These are phyloP conservation scores for Russula earlei DNA, from an alignment of 768 basidiomycete species.

Conservation along the genomic window DNA sequence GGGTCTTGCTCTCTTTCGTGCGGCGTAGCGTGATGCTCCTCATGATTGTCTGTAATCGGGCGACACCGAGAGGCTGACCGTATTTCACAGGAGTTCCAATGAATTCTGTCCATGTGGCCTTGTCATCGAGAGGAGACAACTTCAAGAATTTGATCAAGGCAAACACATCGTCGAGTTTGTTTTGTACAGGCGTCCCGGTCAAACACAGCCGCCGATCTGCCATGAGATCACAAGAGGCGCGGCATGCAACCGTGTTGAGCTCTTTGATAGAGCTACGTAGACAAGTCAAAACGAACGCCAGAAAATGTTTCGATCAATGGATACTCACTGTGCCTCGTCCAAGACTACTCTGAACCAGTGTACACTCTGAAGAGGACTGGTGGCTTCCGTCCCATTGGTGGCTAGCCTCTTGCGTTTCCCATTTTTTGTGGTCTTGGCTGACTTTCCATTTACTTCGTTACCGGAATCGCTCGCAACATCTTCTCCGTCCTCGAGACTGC, in stretches of 20 bases:
- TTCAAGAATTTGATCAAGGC: slow-evolving; percentile 95
- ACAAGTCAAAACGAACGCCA: background rate
- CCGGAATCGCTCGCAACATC: slow-evolving; percentile 58
- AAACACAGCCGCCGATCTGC: slow-evolving; percentile 90
- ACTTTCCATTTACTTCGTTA: slow-evolving; percentile 51
- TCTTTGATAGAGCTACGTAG: slow-evolving; percentile 85
- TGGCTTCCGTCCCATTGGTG: slow-evolving; percentile 38
- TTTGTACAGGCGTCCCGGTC: slow-evolving; percentile 98
- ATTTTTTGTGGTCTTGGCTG: slow-evolving; percentile 54
- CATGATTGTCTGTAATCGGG: slow-evolving; percentile 95
- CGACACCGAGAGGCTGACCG: slow-evolving; percentile 81
- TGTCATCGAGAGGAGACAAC: slow-evolving; percentile 86
- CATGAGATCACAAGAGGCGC: slow-evolving; percentile 89
- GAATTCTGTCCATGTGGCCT: slow-evolving; percentile 85
- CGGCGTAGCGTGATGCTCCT: slow-evolving; percentile 91
- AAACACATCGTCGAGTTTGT: slow-evolving; percentile 96
- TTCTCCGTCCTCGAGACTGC: slow-evolving; percentile 59
- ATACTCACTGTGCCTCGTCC: slow-evolving; percentile 90
- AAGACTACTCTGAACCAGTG: slow-evolving; percentile 95
- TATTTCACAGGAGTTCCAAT: slow-evolving; percentile 91
- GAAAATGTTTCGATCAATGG: background rate
- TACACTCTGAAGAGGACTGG: slow-evolving; percentile 84
- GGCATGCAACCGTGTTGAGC: slow-evolving; percentile 84
- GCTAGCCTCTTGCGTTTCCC: slow-evolving; percentile 28
- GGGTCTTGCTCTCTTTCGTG: slow-evolving; percentile 81